Conservation (phyloP, 495 filamentous ascomycete genomes). For the Hypoxylon fuscum region DNA sequence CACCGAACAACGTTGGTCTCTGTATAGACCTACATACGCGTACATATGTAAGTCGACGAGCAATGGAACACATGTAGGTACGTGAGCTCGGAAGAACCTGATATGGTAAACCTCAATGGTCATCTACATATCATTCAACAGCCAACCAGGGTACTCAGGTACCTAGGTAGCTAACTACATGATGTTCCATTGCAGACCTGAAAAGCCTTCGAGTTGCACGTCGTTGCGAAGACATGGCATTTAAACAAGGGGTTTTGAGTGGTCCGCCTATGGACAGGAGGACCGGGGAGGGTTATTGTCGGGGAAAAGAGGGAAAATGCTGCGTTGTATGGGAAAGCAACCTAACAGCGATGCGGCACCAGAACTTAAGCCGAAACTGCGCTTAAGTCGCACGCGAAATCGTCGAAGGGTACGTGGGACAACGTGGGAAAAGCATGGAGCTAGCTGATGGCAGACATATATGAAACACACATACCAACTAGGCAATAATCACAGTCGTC, state of each 20-base stretch:
- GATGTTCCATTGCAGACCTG: constrained; percentile 35
- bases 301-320: constrained; percentile 17
- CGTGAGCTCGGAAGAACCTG: too few relatives aligned
- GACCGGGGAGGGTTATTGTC: constrained; percentile 38
- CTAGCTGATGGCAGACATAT: constrained; percentile 16
- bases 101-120: too few relatives aligned
- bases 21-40: not conserved
- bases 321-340: constrained; percentile 6
- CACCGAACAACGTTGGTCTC: not conserved
- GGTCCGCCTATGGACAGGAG: constrained; percentile 26
- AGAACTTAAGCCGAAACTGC: constrained; percentile 35
- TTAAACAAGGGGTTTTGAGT: constrained; percentile 29
- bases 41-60: too few relatives aligned
- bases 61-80: too few relatives aligned
- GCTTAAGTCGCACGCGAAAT: constrained; percentile 31
- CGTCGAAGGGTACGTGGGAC: constrained; percentile 9
- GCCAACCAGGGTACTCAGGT: not conserved
- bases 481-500: not conserved
- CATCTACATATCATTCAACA: too few relatives aligned
- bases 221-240: constrained; percentile 37
- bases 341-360: constrained; percentile 30
- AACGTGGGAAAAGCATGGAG: constrained; percentile 22
- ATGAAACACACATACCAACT: constrained; percentile 30
- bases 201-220: constrained; percentile 27
- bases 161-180: constrained; percentile 12